A percentile compares a stretch with the other conserved stretches of the same genome.
phyloP scores from a whole-genome alignment of 352 stramenopile genomes.

The Pythium guiyangense region DNA sequence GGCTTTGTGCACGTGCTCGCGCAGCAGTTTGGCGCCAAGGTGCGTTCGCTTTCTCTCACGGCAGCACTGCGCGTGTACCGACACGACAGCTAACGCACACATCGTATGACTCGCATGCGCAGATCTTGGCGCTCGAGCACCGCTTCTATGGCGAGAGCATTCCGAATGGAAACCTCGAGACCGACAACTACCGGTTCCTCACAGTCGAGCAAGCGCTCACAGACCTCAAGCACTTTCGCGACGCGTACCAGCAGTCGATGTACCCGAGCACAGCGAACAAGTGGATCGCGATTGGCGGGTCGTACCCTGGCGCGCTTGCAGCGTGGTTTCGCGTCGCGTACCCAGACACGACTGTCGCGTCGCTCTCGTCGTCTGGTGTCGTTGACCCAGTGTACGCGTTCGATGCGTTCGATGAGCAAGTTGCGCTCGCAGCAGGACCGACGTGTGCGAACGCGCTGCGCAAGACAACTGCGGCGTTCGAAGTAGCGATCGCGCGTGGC shows the following conservation, averaged over 20 bases:
- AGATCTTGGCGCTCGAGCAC: conserved; percentile 83
- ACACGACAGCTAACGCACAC: too few species aligned
- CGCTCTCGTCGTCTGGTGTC: conserved; percentile 72
- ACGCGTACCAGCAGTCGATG: conserved; percentile 50
- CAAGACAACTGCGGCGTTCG: conserved; percentile 59
- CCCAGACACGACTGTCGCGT: conserved; percentile 65
- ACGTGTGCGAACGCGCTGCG: conserved; percentile 63
- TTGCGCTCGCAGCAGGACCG: conserved; percentile 46
- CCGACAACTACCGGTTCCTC: conserved; percentile 66
- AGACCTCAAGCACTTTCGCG: conserved; percentile 82
- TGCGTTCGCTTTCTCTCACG: conserved; percentile 5
- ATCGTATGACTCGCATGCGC: too few species aligned
- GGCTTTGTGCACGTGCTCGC: conserved; percentile 74
- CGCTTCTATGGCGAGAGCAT: conserved; percentile 86
- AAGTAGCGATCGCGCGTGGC: conserved; percentile 40
- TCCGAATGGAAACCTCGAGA: conserved; percentile 71
- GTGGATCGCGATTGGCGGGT: conserved; percentile 79
- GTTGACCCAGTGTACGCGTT: conserved; percentile 81
- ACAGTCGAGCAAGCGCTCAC: conserved; percentile 83
- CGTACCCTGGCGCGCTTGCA: conserved; percentile 79
- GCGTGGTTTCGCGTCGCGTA: conserved; percentile 84
- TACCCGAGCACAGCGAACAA: conserved; percentile 22
- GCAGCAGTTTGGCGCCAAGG: conserved; percentile 73
- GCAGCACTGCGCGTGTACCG: too few species aligned
- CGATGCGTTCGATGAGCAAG: conserved; percentile 78